A percentile compares a stretch with the other conserved stretches of the same genome.
phyloP scores from a whole-genome alignment of 2,329 filamentous ascomycete species.

The Colletotrichum tamarilloi region DNA sequence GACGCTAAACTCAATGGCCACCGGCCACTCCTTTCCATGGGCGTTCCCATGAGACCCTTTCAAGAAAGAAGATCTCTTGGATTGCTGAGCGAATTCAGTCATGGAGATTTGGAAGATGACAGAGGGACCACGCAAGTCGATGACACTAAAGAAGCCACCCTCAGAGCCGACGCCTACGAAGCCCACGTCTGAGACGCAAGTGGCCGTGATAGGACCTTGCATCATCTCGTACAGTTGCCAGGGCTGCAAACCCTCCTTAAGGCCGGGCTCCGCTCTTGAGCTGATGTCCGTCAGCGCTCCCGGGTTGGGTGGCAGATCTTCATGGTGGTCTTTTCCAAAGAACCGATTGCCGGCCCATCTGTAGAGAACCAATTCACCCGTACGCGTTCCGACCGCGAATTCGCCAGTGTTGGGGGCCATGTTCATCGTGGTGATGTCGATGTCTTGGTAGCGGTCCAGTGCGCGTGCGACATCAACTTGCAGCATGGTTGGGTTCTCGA shows the following conservation, averaged over 20 bases:
- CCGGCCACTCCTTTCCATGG: slow-evolving; percentile 77
- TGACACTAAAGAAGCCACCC: slow-evolving; percentile 80
- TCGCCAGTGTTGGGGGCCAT: slow-evolving; percentile 86
- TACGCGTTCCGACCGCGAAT: slow-evolving; percentile 81
- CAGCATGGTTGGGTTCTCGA: slow-evolving; percentile 84
- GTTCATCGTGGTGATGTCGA: slow-evolving; percentile 83
- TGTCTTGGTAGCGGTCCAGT: slow-evolving; percentile 79
- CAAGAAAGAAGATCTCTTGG: slow-evolving; percentile 80
- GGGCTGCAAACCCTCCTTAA: slow-evolving; percentile 87
- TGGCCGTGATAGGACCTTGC: slow-evolving; percentile 81
- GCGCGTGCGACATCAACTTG: slow-evolving; percentile 90
- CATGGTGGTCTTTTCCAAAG: slow-evolving; percentile 69
- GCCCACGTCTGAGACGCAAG: slow-evolving; percentile 90
- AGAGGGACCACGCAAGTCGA: slow-evolving; percentile 88
- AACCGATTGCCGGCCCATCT: slow-evolving; percentile 86
- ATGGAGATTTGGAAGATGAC: slow-evolving; percentile 83
- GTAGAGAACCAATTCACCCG: slow-evolving; percentile 89
- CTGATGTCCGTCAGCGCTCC: slow-evolving; percentile 81
- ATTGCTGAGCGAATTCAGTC: slow-evolving; percentile 78
- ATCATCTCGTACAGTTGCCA: slow-evolving; percentile 85
- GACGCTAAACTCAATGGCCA: slow-evolving; percentile 88
- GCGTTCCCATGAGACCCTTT: slow-evolving; percentile 62
- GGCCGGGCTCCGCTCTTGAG: slow-evolving; percentile 73
- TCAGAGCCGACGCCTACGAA: slow-evolving; percentile 92
- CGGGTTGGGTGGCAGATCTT: slow-evolving; percentile 64